A percentile compares a stretch with the other conserved stretches of the same genome.
Evolutionary conservation across 1,139 yeast genomes (phyloP).

Genomic region (Candida albicans): DNA sequence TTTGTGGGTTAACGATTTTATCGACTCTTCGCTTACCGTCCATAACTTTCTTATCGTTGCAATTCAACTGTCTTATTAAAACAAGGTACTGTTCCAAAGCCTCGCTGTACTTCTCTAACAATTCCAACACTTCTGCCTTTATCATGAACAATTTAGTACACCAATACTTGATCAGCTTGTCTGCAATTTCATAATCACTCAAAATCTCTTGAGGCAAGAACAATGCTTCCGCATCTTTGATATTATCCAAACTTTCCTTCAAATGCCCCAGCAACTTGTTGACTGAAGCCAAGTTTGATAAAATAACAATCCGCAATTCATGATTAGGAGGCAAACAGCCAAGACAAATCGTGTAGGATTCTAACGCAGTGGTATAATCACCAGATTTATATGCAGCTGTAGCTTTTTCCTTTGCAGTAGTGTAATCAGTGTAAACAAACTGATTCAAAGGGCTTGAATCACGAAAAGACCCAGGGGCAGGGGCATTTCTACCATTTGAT

Average conservation of each 20-base stretch:
- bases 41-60: slow-evolving; percentile 60
- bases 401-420: slow-evolving; percentile 61
- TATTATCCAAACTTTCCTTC: slow-evolving; percentile 54
- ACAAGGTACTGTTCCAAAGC: slow-evolving; percentile 63
- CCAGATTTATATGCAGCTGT: slow-evolving; percentile 70
- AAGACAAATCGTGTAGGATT: slow-evolving; percentile 61
- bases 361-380: slow-evolving; percentile 71
- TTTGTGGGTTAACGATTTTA: slow-evolving; percentile 56
- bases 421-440: slow-evolving; percentile 51
- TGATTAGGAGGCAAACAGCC: slow-evolving; percentile 64
- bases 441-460: slow-evolving; percentile 31
- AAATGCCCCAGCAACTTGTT: slow-evolving; percentile 74
- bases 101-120: slow-evolving; percentile 64
- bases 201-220: slow-evolving; percentile 39
- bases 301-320: slow-evolving; percentile 63
- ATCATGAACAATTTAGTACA: slow-evolving; percentile 70
- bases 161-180: slow-evolving; percentile 64
- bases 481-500: not conserved
- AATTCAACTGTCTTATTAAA: slow-evolving; percentile 63
- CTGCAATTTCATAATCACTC: slow-evolving; percentile 32
- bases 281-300: slow-evolving; percentile 76
- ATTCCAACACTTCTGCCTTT: slow-evolving; percentile 83
- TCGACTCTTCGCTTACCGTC: slow-evolving; percentile 85
- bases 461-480: slow-evolving; percentile 11
- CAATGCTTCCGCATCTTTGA: slow-evolving; percentile 57